Evolutionary conservation across 1,139 yeast genomes (phyloP).

Genomic region (Kodamaea plutei): DNA sequence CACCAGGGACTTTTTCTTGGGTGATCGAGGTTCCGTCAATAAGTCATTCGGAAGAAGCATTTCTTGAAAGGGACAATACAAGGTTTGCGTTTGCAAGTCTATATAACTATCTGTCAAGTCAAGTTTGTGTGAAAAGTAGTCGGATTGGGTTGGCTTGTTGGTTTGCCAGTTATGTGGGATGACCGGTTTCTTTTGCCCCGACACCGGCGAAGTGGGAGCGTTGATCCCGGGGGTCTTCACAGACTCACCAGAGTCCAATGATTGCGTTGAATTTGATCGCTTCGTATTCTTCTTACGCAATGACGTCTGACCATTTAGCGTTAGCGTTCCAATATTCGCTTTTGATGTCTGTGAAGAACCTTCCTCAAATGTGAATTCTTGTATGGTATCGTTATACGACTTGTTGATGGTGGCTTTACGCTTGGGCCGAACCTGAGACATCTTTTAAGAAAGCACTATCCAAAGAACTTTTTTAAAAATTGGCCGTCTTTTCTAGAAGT

Average conservation of each 20-base stretch:
- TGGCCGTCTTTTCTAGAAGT: no score
- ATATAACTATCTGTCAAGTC: constrained; percentile 34
- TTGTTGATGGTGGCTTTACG: constrained; percentile 45
- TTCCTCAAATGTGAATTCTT: constrained; percentile 32
- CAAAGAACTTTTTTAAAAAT: no score
- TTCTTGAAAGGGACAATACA: constrained; percentile 34
- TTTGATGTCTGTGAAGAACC: no score
- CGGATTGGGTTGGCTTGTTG: constrained; percentile 19
- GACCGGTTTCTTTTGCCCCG: constrained; percentile 6
- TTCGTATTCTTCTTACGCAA: no score
- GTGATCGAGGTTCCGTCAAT: constrained; percentile 9
- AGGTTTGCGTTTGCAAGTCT: constrained; percentile 26
- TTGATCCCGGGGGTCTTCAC: constrained; percentile 1
- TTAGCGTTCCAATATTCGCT: no score
- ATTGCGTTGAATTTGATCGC: no score
- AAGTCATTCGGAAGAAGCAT: constrained; percentile 2
- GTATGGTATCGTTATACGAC: constrained; percentile 38
- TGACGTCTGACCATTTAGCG: no score
- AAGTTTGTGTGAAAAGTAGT: constrained; percentile 36
- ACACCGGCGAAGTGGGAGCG: no score
- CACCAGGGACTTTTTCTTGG: constrained; percentile 15
- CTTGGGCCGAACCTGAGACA: constrained; percentile 36
- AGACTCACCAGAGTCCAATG: no score
- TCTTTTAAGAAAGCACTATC: no score
- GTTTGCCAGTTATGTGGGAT: constrained; percentile 44